Percentiles rank a stretch among this genome's conserved stretches.
phyloP scores from a whole-genome alignment of 208 protist genomes.

The Vickermania ingenoplastis region DNA sequence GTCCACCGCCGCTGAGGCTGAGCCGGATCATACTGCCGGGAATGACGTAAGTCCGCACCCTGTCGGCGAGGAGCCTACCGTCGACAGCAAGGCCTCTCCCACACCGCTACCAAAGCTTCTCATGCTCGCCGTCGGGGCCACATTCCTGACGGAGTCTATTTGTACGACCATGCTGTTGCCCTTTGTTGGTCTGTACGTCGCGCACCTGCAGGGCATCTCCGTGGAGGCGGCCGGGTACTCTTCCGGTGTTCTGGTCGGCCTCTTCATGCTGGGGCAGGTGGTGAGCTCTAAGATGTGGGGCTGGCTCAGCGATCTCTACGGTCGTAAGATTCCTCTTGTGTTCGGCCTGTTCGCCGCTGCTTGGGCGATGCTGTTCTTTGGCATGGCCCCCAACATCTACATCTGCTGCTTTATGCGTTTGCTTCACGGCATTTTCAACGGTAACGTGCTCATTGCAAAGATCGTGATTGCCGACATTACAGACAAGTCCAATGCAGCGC shows the following conservation, averaged over 20 bases:
- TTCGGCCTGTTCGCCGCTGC: conserved; percentile 19
- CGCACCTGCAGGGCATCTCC: conserved; percentile 11
- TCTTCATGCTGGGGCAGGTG: conserved; percentile 43
- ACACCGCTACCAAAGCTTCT: conserved; percentile 55
- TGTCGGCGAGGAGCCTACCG: no score
- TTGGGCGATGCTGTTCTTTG: conserved; percentile 27
- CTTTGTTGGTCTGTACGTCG: conserved; percentile 22
- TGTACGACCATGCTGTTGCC: conserved; percentile 26
- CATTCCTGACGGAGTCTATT: conserved; percentile 16
- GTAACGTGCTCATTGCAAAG: conserved; percentile 57
- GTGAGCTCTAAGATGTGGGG: conserved; percentile 29
- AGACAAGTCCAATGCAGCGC: conserved; percentile 47
- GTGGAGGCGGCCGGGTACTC: conserved; percentile 30
- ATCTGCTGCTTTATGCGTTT: conserved; percentile 45
- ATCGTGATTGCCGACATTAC: conserved; percentile 68
- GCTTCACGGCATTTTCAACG: conserved; percentile 59
- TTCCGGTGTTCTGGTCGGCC: conserved; percentile 24
- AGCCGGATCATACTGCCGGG: no score
- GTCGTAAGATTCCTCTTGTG: conserved; percentile 19
- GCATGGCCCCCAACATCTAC: conserved; percentile 25
- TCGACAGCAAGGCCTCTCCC: no score
- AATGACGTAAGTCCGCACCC: no score
- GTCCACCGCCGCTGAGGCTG: no score
- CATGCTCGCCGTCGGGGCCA: conserved; percentile 25
- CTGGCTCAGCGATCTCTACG: conserved; percentile 30